These are phyloP conservation scores for Arxiozyma telluris DNA, from an alignment of 1,139 yeast species.

Conservation along the genomic window DNA sequence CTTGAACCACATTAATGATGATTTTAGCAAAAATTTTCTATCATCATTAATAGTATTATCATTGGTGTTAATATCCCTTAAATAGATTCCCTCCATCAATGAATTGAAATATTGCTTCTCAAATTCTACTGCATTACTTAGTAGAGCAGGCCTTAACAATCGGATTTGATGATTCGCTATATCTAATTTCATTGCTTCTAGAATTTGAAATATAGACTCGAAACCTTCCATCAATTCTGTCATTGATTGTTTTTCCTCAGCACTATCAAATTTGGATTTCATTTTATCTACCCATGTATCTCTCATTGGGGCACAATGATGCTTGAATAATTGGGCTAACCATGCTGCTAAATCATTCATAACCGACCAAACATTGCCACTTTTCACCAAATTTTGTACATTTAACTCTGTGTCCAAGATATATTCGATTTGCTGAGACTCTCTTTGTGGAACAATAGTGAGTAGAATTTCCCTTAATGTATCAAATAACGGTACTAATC, in stretches of 20 bases:
- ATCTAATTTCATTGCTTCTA: conserved; percentile 94
- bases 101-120: conserved; percentile 82
- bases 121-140: conserved; percentile 85
- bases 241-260: conserved; percentile 47
- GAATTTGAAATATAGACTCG: conserved; percentile 67
- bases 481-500: conserved; percentile 59
- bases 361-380: conserved; percentile 28
- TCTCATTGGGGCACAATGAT: conserved; percentile 85
- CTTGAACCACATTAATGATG: conserved; percentile 66
- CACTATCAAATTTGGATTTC: conserved; percentile 58
- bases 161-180: conserved; percentile 93
- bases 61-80: background rate
- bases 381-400: conserved; percentile 64
- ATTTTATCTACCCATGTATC: conserved; percentile 84
- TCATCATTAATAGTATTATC: conserved; percentile 24
- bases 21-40: conserved; percentile 56
- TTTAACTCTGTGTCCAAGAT: conserved; percentile 71
- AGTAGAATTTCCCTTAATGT: conserved; percentile 71
- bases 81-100: conserved; percentile 36
- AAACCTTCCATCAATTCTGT: conserved; percentile 64
- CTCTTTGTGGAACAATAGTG: conserved; percentile 69
- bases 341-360: conserved; percentile 28
- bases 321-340: conserved; percentile 29
- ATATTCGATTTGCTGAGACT: conserved; percentile 58
- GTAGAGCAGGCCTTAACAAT: conserved; percentile 70